Evolutionary conservation across 768 basidiomycete species (phyloP).

Genomic region (Amanita brunnescens): DNA sequence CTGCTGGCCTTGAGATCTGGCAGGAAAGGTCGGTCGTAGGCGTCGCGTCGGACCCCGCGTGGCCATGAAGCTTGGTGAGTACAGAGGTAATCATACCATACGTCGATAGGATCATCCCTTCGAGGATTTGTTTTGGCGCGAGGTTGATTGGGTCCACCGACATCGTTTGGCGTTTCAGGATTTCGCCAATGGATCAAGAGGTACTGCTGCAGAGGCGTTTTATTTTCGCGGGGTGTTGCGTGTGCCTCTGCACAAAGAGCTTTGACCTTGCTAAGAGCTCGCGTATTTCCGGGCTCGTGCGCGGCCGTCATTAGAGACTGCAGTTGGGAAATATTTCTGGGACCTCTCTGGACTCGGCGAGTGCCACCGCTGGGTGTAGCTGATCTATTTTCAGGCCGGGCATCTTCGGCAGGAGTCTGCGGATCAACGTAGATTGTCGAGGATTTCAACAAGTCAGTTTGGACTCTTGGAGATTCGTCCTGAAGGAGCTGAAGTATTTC

Average conservation of each 20-base stretch:
- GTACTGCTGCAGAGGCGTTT: constrained; percentile 35
- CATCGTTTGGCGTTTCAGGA: constrained; percentile 15
- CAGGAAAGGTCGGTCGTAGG: constrained; percentile 27
- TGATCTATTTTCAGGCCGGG: too few relatives aligned
- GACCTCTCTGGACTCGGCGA: constrained; percentile 15
- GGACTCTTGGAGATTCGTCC: not conserved
- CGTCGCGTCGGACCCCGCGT: constrained; percentile 35
- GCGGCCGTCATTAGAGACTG: constrained; percentile 34
- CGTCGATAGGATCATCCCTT: constrained; percentile 36
- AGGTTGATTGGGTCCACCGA: not conserved
- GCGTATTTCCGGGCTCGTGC: constrained; percentile 33
- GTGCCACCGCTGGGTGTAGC: constrained; percentile 1
- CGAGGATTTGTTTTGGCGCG: constrained; percentile 32
- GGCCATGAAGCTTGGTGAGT: constrained; percentile 38
- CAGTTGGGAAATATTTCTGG: constrained; percentile 31
- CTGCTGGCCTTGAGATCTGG: constrained; percentile 39
- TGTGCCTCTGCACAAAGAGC: constrained; percentile 37
- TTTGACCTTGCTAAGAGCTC: constrained; percentile 32
- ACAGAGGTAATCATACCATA: constrained; percentile 37
- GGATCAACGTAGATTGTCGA: not conserved
- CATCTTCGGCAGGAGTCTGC: not conserved
- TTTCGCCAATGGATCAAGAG: constrained; percentile 37
- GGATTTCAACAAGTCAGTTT: not conserved
- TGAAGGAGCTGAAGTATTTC: not conserved
- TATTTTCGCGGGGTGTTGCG: constrained; percentile 31